Evolutionary conservation across 257 asterid species (phyloP).

Genomic region (Salvia hispanica): DNA sequence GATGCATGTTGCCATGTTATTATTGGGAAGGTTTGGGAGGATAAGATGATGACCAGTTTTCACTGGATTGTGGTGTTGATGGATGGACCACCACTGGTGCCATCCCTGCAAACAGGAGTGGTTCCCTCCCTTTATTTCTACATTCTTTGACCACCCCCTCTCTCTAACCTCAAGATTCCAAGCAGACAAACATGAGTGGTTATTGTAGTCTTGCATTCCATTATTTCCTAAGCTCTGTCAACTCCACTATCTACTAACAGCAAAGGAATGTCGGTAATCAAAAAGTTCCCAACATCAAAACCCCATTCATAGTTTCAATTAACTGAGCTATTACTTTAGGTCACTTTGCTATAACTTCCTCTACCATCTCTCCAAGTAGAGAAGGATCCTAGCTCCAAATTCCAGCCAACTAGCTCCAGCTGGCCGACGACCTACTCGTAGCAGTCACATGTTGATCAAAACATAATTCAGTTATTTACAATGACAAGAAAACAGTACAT

Average conservation of each 20-base stretch:
- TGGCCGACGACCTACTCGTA: conserved; percentile 4
- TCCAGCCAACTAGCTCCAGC: background rate
- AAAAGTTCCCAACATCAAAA: background rate
- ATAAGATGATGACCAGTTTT: conserved; percentile 7
- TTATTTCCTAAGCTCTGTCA: background rate
- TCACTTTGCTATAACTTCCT: background rate
- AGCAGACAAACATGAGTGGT: background rate
- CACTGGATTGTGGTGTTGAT: background rate
- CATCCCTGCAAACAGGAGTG: background rate
- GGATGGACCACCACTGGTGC: conserved; percentile 15
- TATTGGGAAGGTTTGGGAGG: conserved; percentile 3
- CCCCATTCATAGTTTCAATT: background rate
- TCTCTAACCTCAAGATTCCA: background rate
- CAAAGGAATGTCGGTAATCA: background rate
- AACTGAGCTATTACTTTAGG: background rate
- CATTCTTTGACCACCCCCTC: conserved; percentile 4
- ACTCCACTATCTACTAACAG: background rate
- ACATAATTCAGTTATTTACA: background rate
- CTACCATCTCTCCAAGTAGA: too few relatives aligned
- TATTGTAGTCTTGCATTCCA: background rate
- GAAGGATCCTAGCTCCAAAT: too few relatives aligned
- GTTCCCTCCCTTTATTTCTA: background rate
- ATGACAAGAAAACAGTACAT: background rate
- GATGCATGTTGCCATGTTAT: background rate
- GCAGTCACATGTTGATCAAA: conserved; percentile 2